A percentile compares a stretch with the other conserved stretches of the same genome.
These are phyloP conservation scores for Ceratocystis lukuohia DNA, from an alignment of 2,329 filamentous ascomycete species.

Conservation along the genomic window DNA sequence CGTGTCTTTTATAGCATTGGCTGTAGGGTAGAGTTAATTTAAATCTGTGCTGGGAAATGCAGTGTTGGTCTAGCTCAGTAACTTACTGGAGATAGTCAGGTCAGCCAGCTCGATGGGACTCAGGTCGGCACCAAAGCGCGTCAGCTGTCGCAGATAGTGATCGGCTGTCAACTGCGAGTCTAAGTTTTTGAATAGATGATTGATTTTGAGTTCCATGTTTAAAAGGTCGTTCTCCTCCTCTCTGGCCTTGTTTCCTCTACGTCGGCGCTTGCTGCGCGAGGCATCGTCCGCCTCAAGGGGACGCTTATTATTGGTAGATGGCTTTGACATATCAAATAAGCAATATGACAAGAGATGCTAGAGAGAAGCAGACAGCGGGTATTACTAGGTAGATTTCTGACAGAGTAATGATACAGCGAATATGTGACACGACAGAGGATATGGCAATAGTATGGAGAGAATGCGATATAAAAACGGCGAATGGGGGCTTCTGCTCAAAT, in stretches of 20 bases:
- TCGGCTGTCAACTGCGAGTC: slow-evolving; percentile 73
- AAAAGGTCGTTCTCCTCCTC: slow-evolving; percentile 42
- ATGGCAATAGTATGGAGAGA: not conserved
- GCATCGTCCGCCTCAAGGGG: slow-evolving; percentile 31
- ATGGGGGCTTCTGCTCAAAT: too few relatives aligned
- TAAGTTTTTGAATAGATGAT: slow-evolving; percentile 69
- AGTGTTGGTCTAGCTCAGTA: not conserved
- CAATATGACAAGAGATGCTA: not conserved
- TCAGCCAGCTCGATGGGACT: slow-evolving; percentile 77
- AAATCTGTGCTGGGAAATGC: not conserved
- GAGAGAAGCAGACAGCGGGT: not conserved
- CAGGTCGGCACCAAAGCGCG: slow-evolving; percentile 64
- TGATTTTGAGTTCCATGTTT: slow-evolving; percentile 60
- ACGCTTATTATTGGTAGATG: slow-evolving; percentile 37
- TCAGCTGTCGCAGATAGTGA: slow-evolving; percentile 66
- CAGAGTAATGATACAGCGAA: not conserved
- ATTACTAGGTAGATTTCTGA: not conserved
- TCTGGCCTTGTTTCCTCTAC: slow-evolving; percentile 43
- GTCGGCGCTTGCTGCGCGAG: slow-evolving; percentile 28
- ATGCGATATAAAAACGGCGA: not conserved
- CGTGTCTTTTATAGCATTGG: slow-evolving; percentile 64
- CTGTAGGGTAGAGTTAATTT: slow-evolving; percentile 31
- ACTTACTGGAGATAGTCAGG: slow-evolving; percentile 60
- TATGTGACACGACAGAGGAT: not conserved
- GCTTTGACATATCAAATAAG: slow-evolving; percentile 28